These are phyloP conservation scores for Spinacia oleracea DNA, from an alignment of 179 eudicot genomes.

Conservation along the genomic window DNA sequence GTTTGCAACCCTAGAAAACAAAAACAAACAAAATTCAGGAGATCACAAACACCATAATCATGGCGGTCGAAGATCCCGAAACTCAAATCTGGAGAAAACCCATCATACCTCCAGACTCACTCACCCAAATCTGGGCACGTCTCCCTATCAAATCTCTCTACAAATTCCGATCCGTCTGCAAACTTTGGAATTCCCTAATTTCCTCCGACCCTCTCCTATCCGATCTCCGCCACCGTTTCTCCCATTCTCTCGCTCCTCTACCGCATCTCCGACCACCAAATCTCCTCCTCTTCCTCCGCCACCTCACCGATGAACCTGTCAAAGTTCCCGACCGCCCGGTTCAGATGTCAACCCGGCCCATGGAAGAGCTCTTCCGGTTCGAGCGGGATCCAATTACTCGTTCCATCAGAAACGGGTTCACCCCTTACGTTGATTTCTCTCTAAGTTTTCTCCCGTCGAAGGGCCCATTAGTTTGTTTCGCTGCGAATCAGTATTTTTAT, in stretches of 20 bases:
- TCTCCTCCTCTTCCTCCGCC: slow-evolving; percentile 33
- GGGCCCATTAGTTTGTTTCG: slow-evolving; percentile 25
- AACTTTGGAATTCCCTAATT: slow-evolving; percentile 34
- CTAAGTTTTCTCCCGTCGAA: slow-evolving; percentile 20
- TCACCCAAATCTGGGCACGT: slow-evolving; percentile 31
- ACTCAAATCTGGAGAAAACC: not conserved
- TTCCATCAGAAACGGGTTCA: slow-evolving; percentile 31
- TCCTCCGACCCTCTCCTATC: slow-evolving; percentile 30
- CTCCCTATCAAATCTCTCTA: slow-evolving; percentile 30
- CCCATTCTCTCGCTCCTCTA: not conserved
- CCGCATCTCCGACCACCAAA: slow-evolving; percentile 24
- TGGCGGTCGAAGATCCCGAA: not conserved
- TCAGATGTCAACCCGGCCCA: slow-evolving; percentile 24
- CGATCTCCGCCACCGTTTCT: slow-evolving; percentile 16
- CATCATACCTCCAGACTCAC: slow-evolving; percentile 23
- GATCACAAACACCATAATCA: not conserved
- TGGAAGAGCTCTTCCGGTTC: not conserved
- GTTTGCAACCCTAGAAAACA: not conserved
- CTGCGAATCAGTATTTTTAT: slow-evolving; percentile 19
- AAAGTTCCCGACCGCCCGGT: slow-evolving; percentile 32
- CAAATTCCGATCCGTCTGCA: slow-evolving; percentile 32
- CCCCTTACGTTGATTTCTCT: slow-evolving; percentile 22
- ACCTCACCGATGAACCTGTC: slow-evolving; percentile 21
- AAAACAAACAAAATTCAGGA: not conserved
- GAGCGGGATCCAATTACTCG: slow-evolving; percentile 20